A percentile compares a stretch with the other conserved stretches of the same genome.
phyloP scores from a whole-genome alignment of 2,329 filamentous ascomycete species.

The Ophiostoma australiae region DNA sequence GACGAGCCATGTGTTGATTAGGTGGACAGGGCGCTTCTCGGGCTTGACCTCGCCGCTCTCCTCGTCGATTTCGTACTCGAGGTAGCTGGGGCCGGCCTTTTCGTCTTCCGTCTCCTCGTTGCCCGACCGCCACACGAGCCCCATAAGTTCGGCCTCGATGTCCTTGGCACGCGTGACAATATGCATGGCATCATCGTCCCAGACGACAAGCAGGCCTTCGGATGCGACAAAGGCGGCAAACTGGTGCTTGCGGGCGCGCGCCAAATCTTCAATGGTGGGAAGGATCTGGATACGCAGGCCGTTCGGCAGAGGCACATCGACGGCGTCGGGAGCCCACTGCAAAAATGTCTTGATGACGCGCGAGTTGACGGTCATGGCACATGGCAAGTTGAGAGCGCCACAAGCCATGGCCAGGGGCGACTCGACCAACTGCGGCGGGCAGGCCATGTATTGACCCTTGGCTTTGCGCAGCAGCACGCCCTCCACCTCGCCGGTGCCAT shows the following conservation, averaged over 20 bases:
- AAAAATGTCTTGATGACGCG: conserved; percentile 74
- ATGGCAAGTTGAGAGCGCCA: conserved; percentile 67
- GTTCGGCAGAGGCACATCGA: conserved; percentile 71
- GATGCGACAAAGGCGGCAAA: conserved; percentile 73
- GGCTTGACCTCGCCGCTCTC: conserved; percentile 64
- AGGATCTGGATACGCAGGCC: conserved; percentile 72
- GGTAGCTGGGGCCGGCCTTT: conserved; percentile 37
- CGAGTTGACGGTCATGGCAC: conserved; percentile 76
- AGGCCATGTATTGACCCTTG: conserved; percentile 66
- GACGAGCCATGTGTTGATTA: conserved; percentile 66
- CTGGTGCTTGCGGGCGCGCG: conserved; percentile 69
- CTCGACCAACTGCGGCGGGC: conserved; percentile 58
- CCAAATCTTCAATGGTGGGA: conserved; percentile 64
- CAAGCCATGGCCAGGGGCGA: conserved; percentile 62
- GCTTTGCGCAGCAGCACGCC: conserved; percentile 67
- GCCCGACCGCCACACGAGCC: conserved; percentile 65
- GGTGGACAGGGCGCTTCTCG: conserved; percentile 61
- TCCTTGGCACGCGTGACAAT: conserved; percentile 63
- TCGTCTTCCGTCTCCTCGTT: conserved; percentile 50
- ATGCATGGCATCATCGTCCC: conserved; percentile 74
- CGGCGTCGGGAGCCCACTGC: conserved; percentile 64
- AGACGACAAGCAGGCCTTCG: conserved; percentile 67
- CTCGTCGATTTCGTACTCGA: conserved; percentile 59
- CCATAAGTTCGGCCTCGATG: conserved; percentile 73
- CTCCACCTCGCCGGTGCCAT: conserved; percentile 62